These are phyloP conservation scores for Juglanconis oblonga DNA, from an alignment of 2,329 filamentous ascomycete species.

Conservation along the genomic window DNA sequence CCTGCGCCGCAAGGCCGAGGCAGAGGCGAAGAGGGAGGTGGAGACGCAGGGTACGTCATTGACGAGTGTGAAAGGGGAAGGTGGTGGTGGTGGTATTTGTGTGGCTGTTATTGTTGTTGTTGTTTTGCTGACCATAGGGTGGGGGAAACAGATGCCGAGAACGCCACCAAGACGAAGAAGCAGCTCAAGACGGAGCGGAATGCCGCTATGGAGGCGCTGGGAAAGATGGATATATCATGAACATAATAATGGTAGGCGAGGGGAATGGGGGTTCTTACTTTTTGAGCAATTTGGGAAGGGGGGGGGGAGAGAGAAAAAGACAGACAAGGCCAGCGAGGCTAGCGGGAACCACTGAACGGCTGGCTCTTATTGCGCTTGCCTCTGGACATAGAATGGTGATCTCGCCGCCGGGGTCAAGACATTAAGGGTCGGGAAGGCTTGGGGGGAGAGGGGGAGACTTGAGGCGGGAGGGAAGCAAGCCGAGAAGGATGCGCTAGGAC, in stretches of 20 bases:
- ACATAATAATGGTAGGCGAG: neutral
- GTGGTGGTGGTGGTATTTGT: too few relatives aligned
- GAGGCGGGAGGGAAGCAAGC: too few relatives aligned
- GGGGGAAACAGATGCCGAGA: conserved; percentile 3
- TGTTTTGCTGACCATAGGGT: neutral
- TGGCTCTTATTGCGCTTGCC: neutral
- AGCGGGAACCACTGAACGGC: too few relatives aligned
- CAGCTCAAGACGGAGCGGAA: conserved; percentile 16
- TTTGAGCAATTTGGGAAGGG: neutral
- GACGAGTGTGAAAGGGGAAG: too few relatives aligned
- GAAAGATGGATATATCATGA: conserved; percentile 19
- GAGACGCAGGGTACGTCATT: conserved; percentile 16
- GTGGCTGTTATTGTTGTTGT: too few relatives aligned
- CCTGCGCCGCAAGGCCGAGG: conserved; percentile 49
- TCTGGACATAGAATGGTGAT: too few relatives aligned
- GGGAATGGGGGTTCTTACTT: neutral
- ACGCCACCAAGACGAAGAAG: conserved; percentile 13
- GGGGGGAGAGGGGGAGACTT: too few relatives aligned
- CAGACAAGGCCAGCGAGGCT: too few relatives aligned
- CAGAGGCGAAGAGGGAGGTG: conserved; percentile 29
- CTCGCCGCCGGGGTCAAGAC: too few relatives aligned
- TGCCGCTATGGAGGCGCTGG: conserved; percentile 13
- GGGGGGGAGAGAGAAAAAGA: neutral
- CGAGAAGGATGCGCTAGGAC: too few relatives aligned
- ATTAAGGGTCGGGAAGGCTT: too few relatives aligned